A percentile compares a stretch with the other conserved stretches of the same genome.
Conservation (phyloP, 148 eudicot genomes). For the Persicaria tinctoria region DNA sequence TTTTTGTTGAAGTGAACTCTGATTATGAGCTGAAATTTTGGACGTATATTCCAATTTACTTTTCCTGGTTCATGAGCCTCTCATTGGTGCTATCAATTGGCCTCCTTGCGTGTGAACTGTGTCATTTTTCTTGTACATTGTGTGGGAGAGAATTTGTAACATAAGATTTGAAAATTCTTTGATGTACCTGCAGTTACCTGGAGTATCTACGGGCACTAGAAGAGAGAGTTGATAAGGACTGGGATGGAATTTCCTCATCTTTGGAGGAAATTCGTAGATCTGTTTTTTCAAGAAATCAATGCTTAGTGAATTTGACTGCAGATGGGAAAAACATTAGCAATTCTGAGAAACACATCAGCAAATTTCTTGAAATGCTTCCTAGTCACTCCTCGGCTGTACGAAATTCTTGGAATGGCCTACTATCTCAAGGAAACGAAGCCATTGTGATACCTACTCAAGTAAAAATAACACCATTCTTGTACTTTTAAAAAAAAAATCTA, state of each 20-base stretch:
- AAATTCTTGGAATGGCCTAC: conserved; percentile 60
- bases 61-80: not conserved
- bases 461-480: conserved; percentile 12
- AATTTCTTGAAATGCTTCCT: conserved; percentile 84
- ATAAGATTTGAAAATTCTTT: not conserved
- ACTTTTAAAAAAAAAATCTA: not conserved
- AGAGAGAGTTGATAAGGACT: conserved; percentile 71
- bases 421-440: conserved; percentile 75
- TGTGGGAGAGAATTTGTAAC: not conserved
- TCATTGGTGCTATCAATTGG: not conserved
- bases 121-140: not conserved
- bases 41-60: not conserved
- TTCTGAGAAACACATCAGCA: conserved; percentile 59
- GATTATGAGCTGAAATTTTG: not conserved
- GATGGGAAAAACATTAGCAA: conserved; percentile 69
- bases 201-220: conserved; percentile 67
- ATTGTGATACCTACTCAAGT: conserved; percentile 97
- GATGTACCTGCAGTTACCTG: conserved; percentile 53
- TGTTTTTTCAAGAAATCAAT: conserved; percentile 61
- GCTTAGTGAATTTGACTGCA: conserved; percentile 84
- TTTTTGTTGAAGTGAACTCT: too few species aligned
- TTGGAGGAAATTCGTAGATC: conserved; percentile 88
- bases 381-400: conserved; percentile 32
- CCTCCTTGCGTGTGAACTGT: not conserved
- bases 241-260: conserved; percentile 70